phyloP scores from a whole-genome alignment of 2,329 filamentous ascomycete genomes.

The Zymoseptoria brevis region DNA sequence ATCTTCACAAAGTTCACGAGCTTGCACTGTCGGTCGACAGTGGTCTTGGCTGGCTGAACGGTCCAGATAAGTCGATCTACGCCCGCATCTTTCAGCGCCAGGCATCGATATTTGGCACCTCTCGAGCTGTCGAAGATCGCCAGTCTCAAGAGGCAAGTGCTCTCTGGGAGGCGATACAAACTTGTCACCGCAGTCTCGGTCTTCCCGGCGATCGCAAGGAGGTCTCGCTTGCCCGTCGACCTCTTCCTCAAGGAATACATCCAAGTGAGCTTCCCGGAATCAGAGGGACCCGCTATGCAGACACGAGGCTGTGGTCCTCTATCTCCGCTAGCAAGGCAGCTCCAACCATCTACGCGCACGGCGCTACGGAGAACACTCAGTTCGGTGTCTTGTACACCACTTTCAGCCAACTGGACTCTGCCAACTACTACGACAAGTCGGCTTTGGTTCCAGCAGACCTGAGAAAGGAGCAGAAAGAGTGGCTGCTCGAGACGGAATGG shows the following conservation, averaged over 20 bases:
- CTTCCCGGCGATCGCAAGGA: constrained; percentile 11
- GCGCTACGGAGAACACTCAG: neutral
- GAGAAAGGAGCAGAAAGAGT: constrained; percentile 58
- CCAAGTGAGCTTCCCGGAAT: constrained; percentile 14
- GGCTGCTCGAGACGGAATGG: constrained; percentile 61
- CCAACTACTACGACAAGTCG: constrained; percentile 17
- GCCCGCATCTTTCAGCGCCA: constrained; percentile 40
- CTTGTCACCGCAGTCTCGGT: constrained; percentile 16
- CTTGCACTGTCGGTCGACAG: constrained; percentile 61
- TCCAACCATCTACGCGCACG: neutral
- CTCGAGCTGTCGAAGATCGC: constrained; percentile 10
- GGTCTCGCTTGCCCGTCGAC: constrained; percentile 13
- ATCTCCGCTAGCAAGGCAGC: constrained; percentile 9
- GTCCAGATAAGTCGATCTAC: constrained; percentile 49
- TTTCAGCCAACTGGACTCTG: constrained; percentile 17
- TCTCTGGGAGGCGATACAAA: constrained; percentile 22
- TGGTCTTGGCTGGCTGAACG: constrained; percentile 59
- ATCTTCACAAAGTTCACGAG: constrained; percentile 49
- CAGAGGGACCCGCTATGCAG: constrained; percentile 11
- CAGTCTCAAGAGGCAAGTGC: constrained; percentile 14
- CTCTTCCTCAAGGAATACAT: constrained; percentile 4
- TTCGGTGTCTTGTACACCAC: constrained; percentile 30
- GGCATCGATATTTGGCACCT: constrained; percentile 40
- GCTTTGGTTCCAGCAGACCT: constrained; percentile 48
- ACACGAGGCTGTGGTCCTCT: constrained; percentile 16